These are phyloP conservation scores for Hymenoscyphus scutula DNA, from an alignment of 2,329 filamentous ascomycete species.

Conservation along the genomic window DNA sequence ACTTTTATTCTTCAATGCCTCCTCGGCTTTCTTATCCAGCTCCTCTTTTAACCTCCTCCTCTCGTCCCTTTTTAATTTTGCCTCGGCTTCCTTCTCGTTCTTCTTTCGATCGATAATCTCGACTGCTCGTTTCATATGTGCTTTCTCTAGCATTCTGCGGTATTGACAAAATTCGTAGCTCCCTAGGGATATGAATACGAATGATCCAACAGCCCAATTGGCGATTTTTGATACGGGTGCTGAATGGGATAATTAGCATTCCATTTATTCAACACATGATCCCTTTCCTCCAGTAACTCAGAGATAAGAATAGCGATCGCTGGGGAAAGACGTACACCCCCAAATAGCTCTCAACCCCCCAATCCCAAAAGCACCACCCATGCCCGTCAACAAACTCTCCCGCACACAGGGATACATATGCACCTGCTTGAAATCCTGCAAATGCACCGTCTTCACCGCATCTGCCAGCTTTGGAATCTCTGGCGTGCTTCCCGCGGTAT, in stretches of 20 bases:
- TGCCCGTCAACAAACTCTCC: constrained; percentile 78
- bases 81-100: constrained; percentile 55
- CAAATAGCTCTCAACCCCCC: constrained; percentile 73
- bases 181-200: constrained; percentile 64
- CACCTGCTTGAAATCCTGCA: constrained; percentile 67
- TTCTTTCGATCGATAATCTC: constrained; percentile 77
- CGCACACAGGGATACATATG: constrained; percentile 81
- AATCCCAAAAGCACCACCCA: constrained; percentile 72
- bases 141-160: constrained; percentile 68
- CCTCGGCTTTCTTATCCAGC: constrained; percentile 38
- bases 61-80: constrained; percentile 42
- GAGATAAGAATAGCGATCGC: neutral
- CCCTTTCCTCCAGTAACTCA: neutral
- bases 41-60: constrained; percentile 44
- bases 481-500: constrained; percentile 33
- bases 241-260: constrained; percentile 27
- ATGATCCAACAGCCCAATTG: constrained; percentile 83
- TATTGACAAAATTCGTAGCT: constrained; percentile 85
- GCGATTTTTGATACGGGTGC: constrained; percentile 64
- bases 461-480: constrained; percentile 50
- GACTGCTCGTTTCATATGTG: constrained; percentile 80
- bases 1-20: constrained; percentile 25
- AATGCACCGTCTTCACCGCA: constrained; percentile 64
- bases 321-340: constrained; percentile 59
- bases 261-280: neutral